phyloP scores from a whole-genome alignment of 2,329 filamentous ascomycete genomes.

The Xylaria arbuscula region DNA sequence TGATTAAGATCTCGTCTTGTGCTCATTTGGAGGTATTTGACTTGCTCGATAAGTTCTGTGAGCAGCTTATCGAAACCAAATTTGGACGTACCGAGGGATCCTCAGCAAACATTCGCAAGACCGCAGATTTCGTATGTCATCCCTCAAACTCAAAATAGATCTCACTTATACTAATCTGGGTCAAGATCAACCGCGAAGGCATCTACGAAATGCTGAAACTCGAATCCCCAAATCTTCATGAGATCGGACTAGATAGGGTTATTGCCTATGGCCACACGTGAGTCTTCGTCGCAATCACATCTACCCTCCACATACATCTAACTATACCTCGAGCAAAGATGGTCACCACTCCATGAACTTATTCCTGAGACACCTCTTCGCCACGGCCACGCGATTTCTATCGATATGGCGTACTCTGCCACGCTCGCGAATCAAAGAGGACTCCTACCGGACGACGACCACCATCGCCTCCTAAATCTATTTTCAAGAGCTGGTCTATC shows the following conservation, averaged over 20 bases:
- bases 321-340: conserved; percentile 53
- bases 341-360: conserved; percentile 78
- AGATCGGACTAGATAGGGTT: conserved; percentile 77
- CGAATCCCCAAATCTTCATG: conserved; percentile 78
- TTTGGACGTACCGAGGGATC: conserved; percentile 72
- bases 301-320: conserved; percentile 13
- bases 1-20: conserved; percentile 81
- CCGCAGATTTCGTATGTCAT: conserved; percentile 12
- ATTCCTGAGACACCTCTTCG: conserved; percentile 74
- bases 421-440: conserved; percentile 73
- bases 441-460: conserved; percentile 68
- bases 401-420: conserved; percentile 80
- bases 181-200: conserved; percentile 71
- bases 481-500: conserved; percentile 77
- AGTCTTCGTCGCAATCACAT: background rate
- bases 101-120: conserved; percentile 61
- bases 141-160: too few species aligned
- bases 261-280: conserved; percentile 78
- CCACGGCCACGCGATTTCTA: conserved; percentile 79
- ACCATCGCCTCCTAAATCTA: conserved; percentile 70
- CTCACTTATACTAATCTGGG: background rate
- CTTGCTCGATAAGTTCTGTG: conserved; percentile 75
- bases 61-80: conserved; percentile 71
- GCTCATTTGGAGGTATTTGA: conserved; percentile 74
- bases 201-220: conserved; percentile 80